A percentile compares a stretch with the other conserved stretches of the same genome.
Conservation (phyloP, 805 yeast species). For the Metschnikowia chrysomelidarum region DNA sequence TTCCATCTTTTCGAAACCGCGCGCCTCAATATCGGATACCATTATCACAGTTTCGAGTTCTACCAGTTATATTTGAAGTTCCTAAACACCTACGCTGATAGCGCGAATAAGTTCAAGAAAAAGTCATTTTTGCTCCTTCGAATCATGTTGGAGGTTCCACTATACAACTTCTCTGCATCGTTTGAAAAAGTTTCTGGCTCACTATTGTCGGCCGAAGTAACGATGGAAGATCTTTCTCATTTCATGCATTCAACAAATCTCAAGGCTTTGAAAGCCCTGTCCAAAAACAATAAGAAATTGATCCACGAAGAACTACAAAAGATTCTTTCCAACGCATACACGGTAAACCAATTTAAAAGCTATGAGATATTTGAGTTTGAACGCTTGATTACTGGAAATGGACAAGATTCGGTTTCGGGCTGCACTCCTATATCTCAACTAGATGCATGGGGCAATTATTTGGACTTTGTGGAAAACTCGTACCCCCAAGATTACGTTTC, state of each 20-base stretch:
- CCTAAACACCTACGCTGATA: conserved; percentile 29
- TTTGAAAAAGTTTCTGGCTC: conserved; percentile 27
- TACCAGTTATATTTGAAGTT: conserved; percentile 50
- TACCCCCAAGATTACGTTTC: conserved; percentile 21
- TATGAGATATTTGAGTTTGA: conserved; percentile 53
- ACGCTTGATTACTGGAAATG: conserved; percentile 26
- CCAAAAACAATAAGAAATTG: conserved; percentile 25
- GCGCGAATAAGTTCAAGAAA: conserved; percentile 23
- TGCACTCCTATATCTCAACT: conserved; percentile 44
- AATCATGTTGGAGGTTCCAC: conserved; percentile 52
- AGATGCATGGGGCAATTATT: conserved; percentile 56
- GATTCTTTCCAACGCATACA: conserved; percentile 49
- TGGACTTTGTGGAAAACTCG: conserved; percentile 49
- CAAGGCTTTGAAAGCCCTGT: conserved; percentile 11
- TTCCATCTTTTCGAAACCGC: conserved; percentile 45
- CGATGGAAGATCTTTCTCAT: conserved; percentile 14
- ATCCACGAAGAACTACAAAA: conserved; percentile 42
- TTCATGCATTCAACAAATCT: conserved; percentile 23
- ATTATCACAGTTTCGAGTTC: conserved; percentile 50
- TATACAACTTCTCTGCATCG: conserved; percentile 47
- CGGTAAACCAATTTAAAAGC: conserved; percentile 52
- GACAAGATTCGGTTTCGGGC: conserved; percentile 38
- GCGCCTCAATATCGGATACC: conserved; percentile 48
- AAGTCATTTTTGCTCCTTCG: conserved; percentile 45
- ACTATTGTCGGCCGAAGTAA: conserved; percentile 24